Percentiles rank a stretch among this genome's conserved stretches.
Evolutionary conservation across 2,329 filamentous ascomycete genomes (phyloP).

Genomic region (Boeremia lycopersici): DNA sequence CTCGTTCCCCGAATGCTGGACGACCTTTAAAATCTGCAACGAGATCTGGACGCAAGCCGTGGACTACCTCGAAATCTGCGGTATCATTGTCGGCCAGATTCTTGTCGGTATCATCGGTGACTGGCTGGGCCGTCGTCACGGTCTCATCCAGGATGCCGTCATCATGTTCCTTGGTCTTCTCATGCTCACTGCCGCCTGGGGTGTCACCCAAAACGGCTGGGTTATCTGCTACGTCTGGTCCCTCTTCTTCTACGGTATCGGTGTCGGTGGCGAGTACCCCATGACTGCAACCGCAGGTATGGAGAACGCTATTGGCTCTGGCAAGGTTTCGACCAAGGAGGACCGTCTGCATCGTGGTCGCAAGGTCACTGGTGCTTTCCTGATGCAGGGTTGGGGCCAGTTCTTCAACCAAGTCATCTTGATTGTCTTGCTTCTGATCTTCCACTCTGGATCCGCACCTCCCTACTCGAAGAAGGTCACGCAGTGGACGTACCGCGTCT

Average conservation of each 20-base stretch:
- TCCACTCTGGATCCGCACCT: slow-evolving; percentile 78
- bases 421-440: slow-evolving; percentile 84
- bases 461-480: slow-evolving; percentile 77
- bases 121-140: slow-evolving; percentile 88
- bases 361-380: slow-evolving; percentile 92
- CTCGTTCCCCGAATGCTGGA: slow-evolving; percentile 82
- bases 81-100: slow-evolving; percentile 91
- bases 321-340: slow-evolving; percentile 86
- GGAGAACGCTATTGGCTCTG: slow-evolving; percentile 85
- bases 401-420: slow-evolving; percentile 91
- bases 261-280: slow-evolving; percentile 85
- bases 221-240: slow-evolving; percentile 97
- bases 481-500: slow-evolving; percentile 91
- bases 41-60: slow-evolving; percentile 82
- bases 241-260: slow-evolving; percentile 84
- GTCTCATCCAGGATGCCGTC: slow-evolving; percentile 89
- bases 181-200: slow-evolving; percentile 93
- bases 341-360: slow-evolving; percentile 94
- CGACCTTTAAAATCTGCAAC: slow-evolving; percentile 67
- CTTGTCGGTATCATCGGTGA: slow-evolving; percentile 81
- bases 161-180: slow-evolving; percentile 95
- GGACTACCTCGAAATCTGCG: slow-evolving; percentile 89
- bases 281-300: slow-evolving; percentile 96
- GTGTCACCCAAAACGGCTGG: slow-evolving; percentile 85
- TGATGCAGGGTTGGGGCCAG: slow-evolving; percentile 99